phyloP scores from a whole-genome alignment of 2,329 filamentous ascomycete species.

The Keithomyces neogunnii region DNA sequence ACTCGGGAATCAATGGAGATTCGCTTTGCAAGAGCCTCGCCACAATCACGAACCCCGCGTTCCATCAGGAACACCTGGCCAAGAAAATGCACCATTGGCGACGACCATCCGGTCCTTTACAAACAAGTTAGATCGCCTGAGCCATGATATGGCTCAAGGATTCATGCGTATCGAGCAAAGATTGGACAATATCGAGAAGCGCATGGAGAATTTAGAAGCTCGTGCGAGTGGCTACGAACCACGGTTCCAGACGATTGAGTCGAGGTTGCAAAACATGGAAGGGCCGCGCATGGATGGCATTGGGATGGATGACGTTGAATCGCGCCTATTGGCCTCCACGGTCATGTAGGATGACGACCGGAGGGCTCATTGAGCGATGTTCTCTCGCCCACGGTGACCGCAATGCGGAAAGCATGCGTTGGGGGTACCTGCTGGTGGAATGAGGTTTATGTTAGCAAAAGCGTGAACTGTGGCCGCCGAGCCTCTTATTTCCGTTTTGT shows the following conservation, averaged over 20 bases:
- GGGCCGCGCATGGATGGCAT: constrained; percentile 33
- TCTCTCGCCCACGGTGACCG: not conserved
- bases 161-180: constrained; percentile 41
- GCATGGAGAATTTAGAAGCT: constrained; percentile 45
- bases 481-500: not conserved
- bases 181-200: constrained; percentile 44
- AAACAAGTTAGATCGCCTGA: constrained; percentile 51
- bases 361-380: not conserved
- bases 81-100: constrained; percentile 49
- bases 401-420: not conserved
- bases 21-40: constrained; percentile 49
- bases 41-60: constrained; percentile 55
- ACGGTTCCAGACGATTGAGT: constrained; percentile 35
- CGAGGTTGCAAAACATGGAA: constrained; percentile 33
- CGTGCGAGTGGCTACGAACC: constrained; percentile 33
- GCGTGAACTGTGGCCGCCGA: not conserved
- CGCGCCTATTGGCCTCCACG: constrained; percentile 32
- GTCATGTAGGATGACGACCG: constrained; percentile 28
- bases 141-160: constrained; percentile 46
- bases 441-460: not conserved
- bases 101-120: constrained; percentile 49
- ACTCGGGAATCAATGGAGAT: constrained; percentile 56
- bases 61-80: constrained; percentile 43
- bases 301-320: constrained; percentile 37
- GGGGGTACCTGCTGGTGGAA: not conserved